phyloP scores from a whole-genome alignment of 495 filamentous ascomycete genomes.

The Aspergillus mulundensis region DNA sequence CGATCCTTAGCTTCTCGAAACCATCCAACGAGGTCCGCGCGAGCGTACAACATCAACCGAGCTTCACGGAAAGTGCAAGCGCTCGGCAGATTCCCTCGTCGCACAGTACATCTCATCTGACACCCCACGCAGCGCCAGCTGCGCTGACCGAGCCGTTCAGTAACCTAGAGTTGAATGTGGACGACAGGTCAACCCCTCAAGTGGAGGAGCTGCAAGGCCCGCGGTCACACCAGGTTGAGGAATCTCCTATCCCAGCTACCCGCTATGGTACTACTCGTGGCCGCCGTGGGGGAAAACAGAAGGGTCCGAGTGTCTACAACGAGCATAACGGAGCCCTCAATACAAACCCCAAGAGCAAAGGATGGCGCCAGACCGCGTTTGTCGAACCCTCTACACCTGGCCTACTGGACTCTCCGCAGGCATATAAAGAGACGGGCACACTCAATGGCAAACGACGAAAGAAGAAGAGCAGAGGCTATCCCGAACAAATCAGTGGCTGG shows the following conservation, averaged over 20 bases:
- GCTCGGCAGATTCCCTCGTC: constrained; percentile 8
- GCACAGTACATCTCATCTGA: constrained; percentile 9
- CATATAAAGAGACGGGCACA: constrained; percentile 20
- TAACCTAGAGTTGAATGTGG: constrained; percentile 34
- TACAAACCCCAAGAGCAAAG: constrained; percentile 52
- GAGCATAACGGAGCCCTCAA: constrained; percentile 36
- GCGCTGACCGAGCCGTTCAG: constrained; percentile 43
- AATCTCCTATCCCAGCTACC: neutral
- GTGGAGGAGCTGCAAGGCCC: constrained; percentile 14
- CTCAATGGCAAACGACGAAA: constrained; percentile 42
- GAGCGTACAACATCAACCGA: constrained; percentile 4
- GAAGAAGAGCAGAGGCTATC: constrained; percentile 50
- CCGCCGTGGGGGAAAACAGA: constrained; percentile 35
- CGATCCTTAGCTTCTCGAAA: constrained; percentile 48
- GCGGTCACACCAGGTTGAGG: constrained; percentile 8
- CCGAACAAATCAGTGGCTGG: constrained; percentile 78
- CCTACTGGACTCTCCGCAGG: constrained; percentile 17
- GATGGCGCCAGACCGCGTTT: constrained; percentile 82
- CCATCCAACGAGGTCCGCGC: constrained; percentile 14
- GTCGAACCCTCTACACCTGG: constrained; percentile 53
- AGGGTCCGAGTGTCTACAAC: constrained; percentile 15
- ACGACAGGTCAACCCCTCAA: constrained; percentile 9
- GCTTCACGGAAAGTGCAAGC: neutral
- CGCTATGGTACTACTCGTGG: constrained; percentile 23
- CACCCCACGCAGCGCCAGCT: constrained; percentile 8